phyloP scores from a whole-genome alignment of 2,329 filamentous ascomycete species.

The Fusarium pseudoanthophilum region DNA sequence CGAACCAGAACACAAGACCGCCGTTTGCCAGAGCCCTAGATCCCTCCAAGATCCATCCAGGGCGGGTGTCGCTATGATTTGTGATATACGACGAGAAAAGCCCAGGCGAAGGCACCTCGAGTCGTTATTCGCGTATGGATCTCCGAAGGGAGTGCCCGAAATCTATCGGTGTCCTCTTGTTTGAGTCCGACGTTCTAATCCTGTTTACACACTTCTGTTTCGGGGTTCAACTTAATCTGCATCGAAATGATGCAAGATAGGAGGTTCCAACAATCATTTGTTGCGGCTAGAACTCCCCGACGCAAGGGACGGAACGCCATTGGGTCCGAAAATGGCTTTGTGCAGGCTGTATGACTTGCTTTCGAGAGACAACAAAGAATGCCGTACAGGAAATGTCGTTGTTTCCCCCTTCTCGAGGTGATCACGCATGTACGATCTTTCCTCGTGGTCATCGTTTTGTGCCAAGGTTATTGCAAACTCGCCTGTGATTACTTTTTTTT shows the following conservation, averaged over 20 bases:
- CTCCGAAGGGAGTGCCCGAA: conserved; percentile 39
- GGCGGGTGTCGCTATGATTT: conserved; percentile 28
- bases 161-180: conserved; percentile 29
- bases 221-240: conserved; percentile 16
- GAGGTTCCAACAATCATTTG: conserved; percentile 13
- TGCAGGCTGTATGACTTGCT: conserved; percentile 8
- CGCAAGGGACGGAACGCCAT: conserved; percentile 33
- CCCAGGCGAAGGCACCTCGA: not conserved
- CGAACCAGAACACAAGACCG: conserved; percentile 20
- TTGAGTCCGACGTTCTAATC: conserved; percentile 1
- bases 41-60: conserved; percentile 15
- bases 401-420: not conserved
- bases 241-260: conserved; percentile 38
- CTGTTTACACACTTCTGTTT: conserved; percentile 4
- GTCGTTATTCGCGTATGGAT: not conserved
- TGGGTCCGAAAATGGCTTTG: conserved; percentile 5
- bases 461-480: not conserved
- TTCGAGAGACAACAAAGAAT: conserved; percentile 1
- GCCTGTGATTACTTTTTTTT: not conserved
- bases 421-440: conserved; percentile 17
- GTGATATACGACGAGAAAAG: conserved; percentile 38
- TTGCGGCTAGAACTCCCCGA: conserved; percentile 20
- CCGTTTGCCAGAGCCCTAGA: conserved; percentile 7
- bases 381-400: not conserved
- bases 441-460: not conserved